These are phyloP conservation scores for Trametes maxima DNA, from an alignment of 768 basidiomycete genomes.

Conservation along the genomic window DNA sequence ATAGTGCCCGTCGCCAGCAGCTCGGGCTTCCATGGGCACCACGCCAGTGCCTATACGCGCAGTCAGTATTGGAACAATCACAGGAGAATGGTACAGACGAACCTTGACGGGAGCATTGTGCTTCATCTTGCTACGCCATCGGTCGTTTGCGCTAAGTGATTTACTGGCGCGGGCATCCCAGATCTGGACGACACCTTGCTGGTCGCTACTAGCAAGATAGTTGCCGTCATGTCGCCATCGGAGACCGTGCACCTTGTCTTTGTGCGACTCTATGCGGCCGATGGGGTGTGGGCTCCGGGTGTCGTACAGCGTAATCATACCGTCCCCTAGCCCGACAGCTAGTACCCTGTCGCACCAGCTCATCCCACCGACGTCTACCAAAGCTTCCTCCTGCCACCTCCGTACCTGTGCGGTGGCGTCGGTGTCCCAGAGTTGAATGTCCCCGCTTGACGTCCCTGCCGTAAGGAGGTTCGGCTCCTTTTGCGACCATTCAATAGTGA, in stretches of 20 bases:
- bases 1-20: conserved; percentile 70
- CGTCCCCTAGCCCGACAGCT: conserved; percentile 43
- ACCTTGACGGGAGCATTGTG: conserved; percentile 50
- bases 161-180: conserved; percentile 45
- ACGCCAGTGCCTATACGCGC: conserved; percentile 58
- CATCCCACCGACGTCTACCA: conserved; percentile 40
- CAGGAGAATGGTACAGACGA: neutral
- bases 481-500: conserved; percentile 56
- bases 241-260: conserved; percentile 42
- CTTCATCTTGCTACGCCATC: conserved; percentile 43
- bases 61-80: neutral
- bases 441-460: conserved; percentile 52
- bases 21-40: conserved; percentile 74
- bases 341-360: conserved; percentile 43
- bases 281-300: conserved; percentile 35
- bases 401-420: conserved; percentile 31
- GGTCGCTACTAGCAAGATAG: conserved; percentile 45
- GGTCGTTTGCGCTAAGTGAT: conserved; percentile 35
- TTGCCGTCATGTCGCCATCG: conserved; percentile 44
- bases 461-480: conserved; percentile 47
- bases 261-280: conserved; percentile 34
- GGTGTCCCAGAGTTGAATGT: conserved; percentile 59
- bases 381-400: conserved; percentile 28
- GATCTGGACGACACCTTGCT: conserved; percentile 43
- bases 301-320: conserved; percentile 42